Conservation (phyloP, 192 early-diverging fungal species). For the Coemansia guatemalensis region DNA sequence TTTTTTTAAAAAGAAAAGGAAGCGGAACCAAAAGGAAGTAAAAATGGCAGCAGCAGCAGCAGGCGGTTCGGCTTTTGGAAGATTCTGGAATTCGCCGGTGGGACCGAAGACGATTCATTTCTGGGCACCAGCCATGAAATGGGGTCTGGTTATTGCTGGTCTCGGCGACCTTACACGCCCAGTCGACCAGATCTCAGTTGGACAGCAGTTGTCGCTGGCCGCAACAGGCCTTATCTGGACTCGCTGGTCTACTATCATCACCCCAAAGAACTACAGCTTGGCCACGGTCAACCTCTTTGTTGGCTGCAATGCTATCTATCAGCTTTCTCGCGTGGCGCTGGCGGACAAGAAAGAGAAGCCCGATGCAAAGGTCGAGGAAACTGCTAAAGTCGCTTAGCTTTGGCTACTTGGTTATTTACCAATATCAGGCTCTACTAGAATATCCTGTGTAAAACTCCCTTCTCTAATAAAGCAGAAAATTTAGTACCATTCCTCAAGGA, state of each 20-base stretch:
- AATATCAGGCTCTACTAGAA: too few relatives aligned
- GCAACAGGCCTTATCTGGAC: slow-evolving; percentile 97
- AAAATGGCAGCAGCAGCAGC: slow-evolving; percentile 37
- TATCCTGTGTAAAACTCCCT: too few relatives aligned
- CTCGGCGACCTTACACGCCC: slow-evolving; percentile 86
- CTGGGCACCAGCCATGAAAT: slow-evolving; percentile 81
- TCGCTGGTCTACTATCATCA: slow-evolving; percentile 94
- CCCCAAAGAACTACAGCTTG: slow-evolving; percentile 87
- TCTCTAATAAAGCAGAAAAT: too few relatives aligned
- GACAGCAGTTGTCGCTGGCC: slow-evolving; percentile 83
- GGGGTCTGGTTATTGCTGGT: slow-evolving; percentile 93
- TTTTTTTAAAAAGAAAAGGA: slow-evolving; percentile 5
- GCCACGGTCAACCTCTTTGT: slow-evolving; percentile 94
- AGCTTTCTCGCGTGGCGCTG: slow-evolving; percentile 74
- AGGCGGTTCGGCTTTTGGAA: slow-evolving; percentile 59
- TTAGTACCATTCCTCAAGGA: too few relatives aligned
- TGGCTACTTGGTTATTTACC: too few relatives aligned
- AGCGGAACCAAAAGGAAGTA: slow-evolving; percentile 5
- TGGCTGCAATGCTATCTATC: slow-evolving; percentile 83
- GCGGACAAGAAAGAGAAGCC: slow-evolving; percentile 54
- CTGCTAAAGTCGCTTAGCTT: neutral
- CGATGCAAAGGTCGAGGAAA: neutral
- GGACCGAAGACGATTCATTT: slow-evolving; percentile 98
- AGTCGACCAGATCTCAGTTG: slow-evolving; percentile 83
- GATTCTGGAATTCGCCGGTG: slow-evolving; percentile 73